A percentile compares a stretch with the other conserved stretches of the same genome.
Evolutionary conservation across 331 rosid genomes (phyloP).

Genomic region (Dryas integrifolia): DNA sequence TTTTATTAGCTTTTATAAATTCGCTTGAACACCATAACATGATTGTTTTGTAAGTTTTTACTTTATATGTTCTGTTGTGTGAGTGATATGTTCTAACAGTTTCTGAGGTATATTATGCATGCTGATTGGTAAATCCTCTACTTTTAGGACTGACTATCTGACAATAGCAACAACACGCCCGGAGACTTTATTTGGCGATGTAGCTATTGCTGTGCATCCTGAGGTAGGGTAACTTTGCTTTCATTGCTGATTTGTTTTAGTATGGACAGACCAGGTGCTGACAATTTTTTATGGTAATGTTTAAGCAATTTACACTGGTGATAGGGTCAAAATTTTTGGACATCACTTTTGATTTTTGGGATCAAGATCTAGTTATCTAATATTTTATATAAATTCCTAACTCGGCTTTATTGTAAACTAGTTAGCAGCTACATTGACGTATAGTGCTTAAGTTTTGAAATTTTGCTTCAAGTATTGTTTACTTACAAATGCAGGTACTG

Average conservation of each 20-base stretch:
- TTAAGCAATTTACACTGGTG: conserved; percentile 2
- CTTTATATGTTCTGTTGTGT: not conserved
- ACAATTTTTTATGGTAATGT: not conserved
- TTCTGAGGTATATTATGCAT: conserved; percentile 21
- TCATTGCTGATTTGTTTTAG: conserved; percentile 13
- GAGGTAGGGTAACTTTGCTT: conserved; percentile 49
- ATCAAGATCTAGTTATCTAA: conserved; percentile 7
- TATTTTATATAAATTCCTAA: not conserved
- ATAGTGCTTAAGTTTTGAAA: not conserved
- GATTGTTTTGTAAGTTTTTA: not conserved
- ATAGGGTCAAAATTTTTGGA: not conserved
- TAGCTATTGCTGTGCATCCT: conserved; percentile 90
- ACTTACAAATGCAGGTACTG: not conserved
- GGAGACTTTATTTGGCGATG: conserved; percentile 97
- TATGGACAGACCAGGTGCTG: conserved; percentile 5
- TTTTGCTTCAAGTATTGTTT: not conserved
- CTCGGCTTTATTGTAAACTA: not conserved
- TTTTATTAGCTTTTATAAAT: not conserved
- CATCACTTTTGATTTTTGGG: not conserved
- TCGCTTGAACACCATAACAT: not conserved
- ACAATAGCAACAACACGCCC: conserved; percentile 96
- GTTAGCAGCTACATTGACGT: not conserved
- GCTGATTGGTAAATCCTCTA: conserved; percentile 21
- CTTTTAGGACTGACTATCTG: conserved; percentile 70
- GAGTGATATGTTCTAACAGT: not conserved